phyloP scores from a whole-genome alignment of 2,329 filamentous ascomycete genomes.

The Ophiostoma sp. region DNA sequence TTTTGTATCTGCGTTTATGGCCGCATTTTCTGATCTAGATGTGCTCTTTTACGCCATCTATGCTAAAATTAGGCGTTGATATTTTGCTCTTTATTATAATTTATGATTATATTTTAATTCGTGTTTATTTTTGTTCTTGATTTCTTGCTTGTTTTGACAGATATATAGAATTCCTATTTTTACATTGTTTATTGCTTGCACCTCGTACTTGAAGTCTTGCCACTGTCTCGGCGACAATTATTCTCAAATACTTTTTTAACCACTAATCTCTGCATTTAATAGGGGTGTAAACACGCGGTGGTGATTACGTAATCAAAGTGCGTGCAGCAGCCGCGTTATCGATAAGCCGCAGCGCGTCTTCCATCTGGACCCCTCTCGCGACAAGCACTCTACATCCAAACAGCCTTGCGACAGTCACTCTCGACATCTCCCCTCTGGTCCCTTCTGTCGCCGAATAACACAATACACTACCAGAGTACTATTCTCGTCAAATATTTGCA shows the following conservation, averaged over 20 bases:
- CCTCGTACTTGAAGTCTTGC: no score
- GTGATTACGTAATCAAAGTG: constrained; percentile 5
- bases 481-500: not conserved
- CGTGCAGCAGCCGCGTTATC: constrained; percentile 16
- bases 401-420: not conserved
- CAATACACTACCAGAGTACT: not conserved
- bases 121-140: not conserved
- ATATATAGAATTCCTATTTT: no score
- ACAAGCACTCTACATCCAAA: not conserved
- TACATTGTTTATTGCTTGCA: no score
- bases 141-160: not conserved
- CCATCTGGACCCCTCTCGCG: constrained; percentile 10
- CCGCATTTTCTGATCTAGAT: not conserved
- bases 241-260: no score
- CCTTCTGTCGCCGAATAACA: not conserved
- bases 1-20: not conserved
- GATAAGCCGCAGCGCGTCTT: constrained; percentile 22
- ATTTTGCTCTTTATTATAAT: not conserved
- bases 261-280: not conserved
- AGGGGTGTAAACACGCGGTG: not conserved
- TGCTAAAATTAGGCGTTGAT: constrained; percentile 4
- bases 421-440: no score
- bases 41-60: not conserved
- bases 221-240: no score
- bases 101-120: not conserved